A percentile compares a stretch with the other conserved stretches of the same genome.
phyloP scores from a whole-genome alignment of 768 basidiomycete genomes.

The Hysterangium stoloniferum region DNA sequence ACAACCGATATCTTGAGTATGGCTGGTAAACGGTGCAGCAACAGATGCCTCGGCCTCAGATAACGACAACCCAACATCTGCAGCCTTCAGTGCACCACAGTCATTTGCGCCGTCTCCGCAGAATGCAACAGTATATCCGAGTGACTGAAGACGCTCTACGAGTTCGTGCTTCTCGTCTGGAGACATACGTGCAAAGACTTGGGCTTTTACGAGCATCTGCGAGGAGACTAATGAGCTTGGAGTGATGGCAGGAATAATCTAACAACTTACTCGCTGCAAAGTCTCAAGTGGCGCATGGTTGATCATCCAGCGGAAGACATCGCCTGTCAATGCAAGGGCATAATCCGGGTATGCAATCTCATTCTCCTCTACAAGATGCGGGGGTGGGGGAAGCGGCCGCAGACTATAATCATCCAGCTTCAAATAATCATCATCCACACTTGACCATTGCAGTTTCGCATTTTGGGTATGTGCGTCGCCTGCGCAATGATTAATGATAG shows the following conservation, averaged over 20 bases:
- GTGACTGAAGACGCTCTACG: slow-evolving; percentile 83
- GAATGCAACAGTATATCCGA: slow-evolving; percentile 97
- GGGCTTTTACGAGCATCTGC: slow-evolving; percentile 95
- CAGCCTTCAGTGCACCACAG: slow-evolving; percentile 96
- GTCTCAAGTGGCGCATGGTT: slow-evolving; percentile 92
- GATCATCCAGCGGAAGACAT: slow-evolving; percentile 97
- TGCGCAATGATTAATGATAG: slow-evolving; percentile 18
- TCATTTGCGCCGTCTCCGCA: slow-evolving; percentile 99
- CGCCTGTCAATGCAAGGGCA: slow-evolving; percentile 85
- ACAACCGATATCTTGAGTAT: slow-evolving; percentile 90
- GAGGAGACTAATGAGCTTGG: slow-evolving; percentile 6
- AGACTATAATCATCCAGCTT: slow-evolving; percentile 86
- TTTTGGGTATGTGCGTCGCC: slow-evolving; percentile 27
- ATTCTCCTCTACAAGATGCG: slow-evolving; percentile 61
- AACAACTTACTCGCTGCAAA: slow-evolving; percentile 67
- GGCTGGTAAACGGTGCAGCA: slow-evolving; percentile 94
- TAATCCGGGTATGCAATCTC: slow-evolving; percentile 81
- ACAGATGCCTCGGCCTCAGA: slow-evolving; percentile 98
- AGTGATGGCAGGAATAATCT: background rate
- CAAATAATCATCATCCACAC: slow-evolving; percentile 80
- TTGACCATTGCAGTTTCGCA: slow-evolving; percentile 79
- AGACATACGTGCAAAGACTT: slow-evolving; percentile 97
- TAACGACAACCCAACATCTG: slow-evolving; percentile 93
- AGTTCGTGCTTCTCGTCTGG: slow-evolving; percentile 99
- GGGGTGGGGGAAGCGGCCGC: slow-evolving; percentile 65